Conservation (phyloP, 2,329 filamentous ascomycete species). For the Talaromyces funiculosus region DNA sequence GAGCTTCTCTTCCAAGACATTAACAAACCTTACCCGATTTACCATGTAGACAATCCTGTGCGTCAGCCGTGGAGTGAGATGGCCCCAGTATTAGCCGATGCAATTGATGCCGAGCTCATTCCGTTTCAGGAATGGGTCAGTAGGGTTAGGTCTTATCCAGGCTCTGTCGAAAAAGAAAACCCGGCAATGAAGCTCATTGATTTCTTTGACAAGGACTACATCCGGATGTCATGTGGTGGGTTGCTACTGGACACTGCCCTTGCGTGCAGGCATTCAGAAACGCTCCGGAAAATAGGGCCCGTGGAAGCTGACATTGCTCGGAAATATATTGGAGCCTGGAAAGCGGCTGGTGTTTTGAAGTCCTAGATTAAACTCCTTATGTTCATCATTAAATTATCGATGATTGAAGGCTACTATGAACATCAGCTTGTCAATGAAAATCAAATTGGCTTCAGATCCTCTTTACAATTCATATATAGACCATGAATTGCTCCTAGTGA, state of each 20-base stretch:
- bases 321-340: constrained; percentile 25
- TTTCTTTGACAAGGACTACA: constrained; percentile 28
- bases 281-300: constrained; percentile 26
- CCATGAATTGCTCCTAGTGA: too few relatives aligned
- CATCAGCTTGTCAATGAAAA: too few relatives aligned
- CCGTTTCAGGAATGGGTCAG: constrained; percentile 39
- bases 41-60: constrained; percentile 44
- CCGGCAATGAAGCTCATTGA: constrained; percentile 25
- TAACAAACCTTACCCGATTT: constrained; percentile 28
- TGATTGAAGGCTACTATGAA: too few relatives aligned
- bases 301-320: constrained; percentile 27
- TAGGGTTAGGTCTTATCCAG: constrained; percentile 24
- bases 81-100: constrained; percentile 27
- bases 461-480: too few relatives aligned
- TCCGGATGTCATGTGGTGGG: constrained; percentile 44
- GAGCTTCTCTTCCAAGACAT: constrained; percentile 28
- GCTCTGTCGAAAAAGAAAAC: constrained; percentile 19
- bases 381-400: too few relatives aligned
- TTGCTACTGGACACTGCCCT: constrained; percentile 36
- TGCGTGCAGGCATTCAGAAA: constrained; percentile 32
- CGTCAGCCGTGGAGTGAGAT: constrained; percentile 38
- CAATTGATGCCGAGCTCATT: constrained; percentile 31
- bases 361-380: too few relatives aligned
- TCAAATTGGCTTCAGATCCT: too few relatives aligned
- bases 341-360: not conserved